Conservation (phyloP, 2,329 filamentous ascomycete genomes). For the Bipolaris bicolor region DNA sequence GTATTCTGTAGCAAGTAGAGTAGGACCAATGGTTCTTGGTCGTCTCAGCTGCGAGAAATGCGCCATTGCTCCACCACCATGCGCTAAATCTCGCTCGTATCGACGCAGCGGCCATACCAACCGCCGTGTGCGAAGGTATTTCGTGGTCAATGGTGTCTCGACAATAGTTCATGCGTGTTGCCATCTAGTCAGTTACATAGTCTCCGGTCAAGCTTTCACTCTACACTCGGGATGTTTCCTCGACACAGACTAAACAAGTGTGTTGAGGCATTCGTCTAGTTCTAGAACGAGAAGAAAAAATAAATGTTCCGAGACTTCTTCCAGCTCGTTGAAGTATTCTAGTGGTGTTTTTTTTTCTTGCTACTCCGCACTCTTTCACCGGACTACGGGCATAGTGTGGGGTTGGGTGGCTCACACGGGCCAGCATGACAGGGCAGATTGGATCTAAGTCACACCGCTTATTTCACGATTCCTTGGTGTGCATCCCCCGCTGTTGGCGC, state of each 20-base stretch:
- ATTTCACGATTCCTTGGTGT: conserved; percentile 11
- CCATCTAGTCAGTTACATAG: not conserved
- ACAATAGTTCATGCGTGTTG: not conserved
- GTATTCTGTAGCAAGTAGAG: not conserved
- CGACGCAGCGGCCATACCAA: not conserved
- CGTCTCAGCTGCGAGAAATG: not conserved
- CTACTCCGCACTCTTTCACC: conserved; percentile 9
- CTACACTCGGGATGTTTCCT: not conserved
- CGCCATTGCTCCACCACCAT: not conserved
- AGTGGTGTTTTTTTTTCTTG: not conserved
- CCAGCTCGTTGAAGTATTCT: not conserved
- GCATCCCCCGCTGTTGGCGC: conserved; percentile 13
- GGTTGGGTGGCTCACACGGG: conserved; percentile 4
- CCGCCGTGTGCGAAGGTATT: not conserved
- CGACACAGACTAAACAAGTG: not conserved
- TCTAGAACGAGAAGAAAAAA: not conserved
- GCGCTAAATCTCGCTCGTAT: not conserved
- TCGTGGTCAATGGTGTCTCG: not conserved
- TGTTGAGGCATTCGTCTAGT: not conserved
- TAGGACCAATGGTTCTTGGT: not conserved
- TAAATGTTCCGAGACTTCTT: not conserved
- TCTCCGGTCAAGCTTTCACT: not conserved
- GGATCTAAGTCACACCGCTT: conserved; percentile 15
- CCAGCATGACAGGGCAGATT: not conserved
- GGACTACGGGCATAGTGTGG: conserved; percentile 9